A percentile compares a stretch with the other conserved stretches of the same genome.
phyloP scores from a whole-genome alignment of 2,329 filamentous ascomycete genomes.

The Aspergillus fumigatus region DNA sequence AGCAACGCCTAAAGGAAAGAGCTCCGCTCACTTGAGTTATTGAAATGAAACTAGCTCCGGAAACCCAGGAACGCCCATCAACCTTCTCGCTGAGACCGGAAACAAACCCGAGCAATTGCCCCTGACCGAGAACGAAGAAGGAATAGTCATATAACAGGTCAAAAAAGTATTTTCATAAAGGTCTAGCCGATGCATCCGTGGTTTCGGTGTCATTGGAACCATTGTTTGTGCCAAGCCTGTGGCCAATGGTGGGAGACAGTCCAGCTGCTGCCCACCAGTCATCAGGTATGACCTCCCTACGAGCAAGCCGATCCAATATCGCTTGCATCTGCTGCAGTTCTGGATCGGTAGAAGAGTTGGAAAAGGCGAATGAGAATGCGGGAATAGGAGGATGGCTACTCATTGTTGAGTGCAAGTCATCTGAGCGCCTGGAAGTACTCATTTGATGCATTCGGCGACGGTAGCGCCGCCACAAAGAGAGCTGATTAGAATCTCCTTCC shows the following conservation, averaged over 20 bases:
- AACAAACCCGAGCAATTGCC: neutral
- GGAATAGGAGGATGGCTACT: conserved; percentile 32
- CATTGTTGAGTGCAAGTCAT: conserved; percentile 28
- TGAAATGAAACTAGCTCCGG: neutral
- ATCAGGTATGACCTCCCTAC: conserved; percentile 71
- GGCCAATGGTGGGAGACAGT: conserved; percentile 52
- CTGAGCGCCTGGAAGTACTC: conserved; percentile 18
- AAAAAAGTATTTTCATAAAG: conserved; percentile 6
- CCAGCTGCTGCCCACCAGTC: conserved; percentile 75
- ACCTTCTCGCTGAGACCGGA: conserved; percentile 8
- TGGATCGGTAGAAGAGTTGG: conserved; percentile 25
- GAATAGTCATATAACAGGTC: neutral
- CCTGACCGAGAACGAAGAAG: conserved; percentile 1
- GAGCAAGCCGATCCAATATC: conserved; percentile 66
- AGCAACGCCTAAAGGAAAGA: neutral
- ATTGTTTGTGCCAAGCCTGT: conserved; percentile 24
- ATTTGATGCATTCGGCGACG: conserved; percentile 15
- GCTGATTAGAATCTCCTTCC: conserved; percentile 21
- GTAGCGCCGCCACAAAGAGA: conserved; percentile 17
- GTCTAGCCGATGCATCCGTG: conserved; percentile 13
- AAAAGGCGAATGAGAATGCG: conserved; percentile 28
- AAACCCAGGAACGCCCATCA: neutral
- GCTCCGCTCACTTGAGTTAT: neutral
- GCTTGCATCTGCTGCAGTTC: conserved; percentile 63
- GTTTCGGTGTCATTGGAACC: conserved; percentile 18